phyloP scores from a whole-genome alignment of 441 rosid species.

The Capsella rubella region DNA sequence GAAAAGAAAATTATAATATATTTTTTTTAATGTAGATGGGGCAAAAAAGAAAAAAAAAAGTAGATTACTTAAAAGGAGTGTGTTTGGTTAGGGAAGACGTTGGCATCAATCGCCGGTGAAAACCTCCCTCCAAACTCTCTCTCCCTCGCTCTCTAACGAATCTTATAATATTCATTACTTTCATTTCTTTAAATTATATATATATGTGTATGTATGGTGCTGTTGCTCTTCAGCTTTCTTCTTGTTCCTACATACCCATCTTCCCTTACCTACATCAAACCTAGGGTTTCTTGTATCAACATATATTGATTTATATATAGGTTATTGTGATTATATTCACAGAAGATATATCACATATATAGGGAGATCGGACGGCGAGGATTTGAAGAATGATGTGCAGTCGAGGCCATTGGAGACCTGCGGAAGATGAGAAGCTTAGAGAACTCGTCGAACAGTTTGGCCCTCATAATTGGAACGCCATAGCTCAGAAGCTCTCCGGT shows the following conservation, averaged over 20 bases:
- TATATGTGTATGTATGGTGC: slow-evolving; percentile 24
- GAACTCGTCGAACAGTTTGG: slow-evolving; percentile 66
- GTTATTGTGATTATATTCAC: not conserved
- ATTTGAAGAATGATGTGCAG: slow-evolving; percentile 50
- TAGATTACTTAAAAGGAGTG: slow-evolving; percentile 57
- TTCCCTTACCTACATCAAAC: slow-evolving; percentile 31
- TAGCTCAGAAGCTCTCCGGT: slow-evolving; percentile 71
- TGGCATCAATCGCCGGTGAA: slow-evolving; percentile 72
- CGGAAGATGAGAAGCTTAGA: slow-evolving; percentile 65
- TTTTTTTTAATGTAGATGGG: not conserved
- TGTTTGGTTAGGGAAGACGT: slow-evolving; percentile 79
- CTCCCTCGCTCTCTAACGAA: slow-evolving; percentile 63
- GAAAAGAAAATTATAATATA: no score
- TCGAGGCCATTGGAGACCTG: slow-evolving; percentile 78
- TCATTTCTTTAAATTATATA: not conserved
- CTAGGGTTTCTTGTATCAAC: slow-evolving; percentile 32
- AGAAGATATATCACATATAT: not conserved
- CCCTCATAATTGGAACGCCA: slow-evolving; percentile 81
- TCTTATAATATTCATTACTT: slow-evolving; percentile 30
- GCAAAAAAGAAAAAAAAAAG: not conserved
- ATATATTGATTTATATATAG: not conserved
- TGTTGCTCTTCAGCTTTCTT: slow-evolving; percentile 44
- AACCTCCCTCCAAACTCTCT: slow-evolving; percentile 58
- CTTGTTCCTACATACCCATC: slow-evolving; percentile 50
- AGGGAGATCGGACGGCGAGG: not conserved